phyloP scores from a whole-genome alignment of 495 filamentous ascomycete species.

The Lindgomyces ingoldianus region DNA sequence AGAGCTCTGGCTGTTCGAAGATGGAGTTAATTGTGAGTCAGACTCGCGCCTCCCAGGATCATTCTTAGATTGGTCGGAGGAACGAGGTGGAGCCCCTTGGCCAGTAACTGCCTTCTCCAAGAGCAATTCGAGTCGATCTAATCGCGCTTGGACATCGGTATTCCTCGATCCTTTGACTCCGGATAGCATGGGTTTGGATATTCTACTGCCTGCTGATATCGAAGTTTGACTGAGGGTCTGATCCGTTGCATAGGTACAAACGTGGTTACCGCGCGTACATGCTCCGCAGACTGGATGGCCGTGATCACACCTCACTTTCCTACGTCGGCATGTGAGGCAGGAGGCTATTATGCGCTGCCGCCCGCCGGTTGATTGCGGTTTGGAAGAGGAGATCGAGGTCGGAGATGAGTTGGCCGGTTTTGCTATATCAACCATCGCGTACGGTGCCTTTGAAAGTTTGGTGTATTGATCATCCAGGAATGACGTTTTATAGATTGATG shows the following conservation, averaged over 20 bases:
- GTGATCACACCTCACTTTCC: slow-evolving; percentile 39
- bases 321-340: slow-evolving; percentile 34
- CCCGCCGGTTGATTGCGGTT: slow-evolving; percentile 27
- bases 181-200: slow-evolving; percentile 23
- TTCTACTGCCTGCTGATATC: neutral
- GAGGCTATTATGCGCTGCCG: slow-evolving; percentile 35
- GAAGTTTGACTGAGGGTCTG: slow-evolving; percentile 7
- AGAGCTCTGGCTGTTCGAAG: slow-evolving; percentile 27
- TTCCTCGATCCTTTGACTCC: slow-evolving; percentile 5
- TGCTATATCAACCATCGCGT: slow-evolving; percentile 11
- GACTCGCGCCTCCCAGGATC: slow-evolving; percentile 6
- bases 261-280: slow-evolving; percentile 37
- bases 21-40: slow-evolving; percentile 19
- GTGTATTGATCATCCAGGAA: neutral
- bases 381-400: slow-evolving; percentile 7
- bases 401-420: slow-evolving; percentile 6
- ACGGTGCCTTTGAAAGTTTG: neutral
- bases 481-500: neutral
- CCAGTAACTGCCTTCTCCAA: slow-evolving; percentile 32
- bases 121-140: slow-evolving; percentile 36
- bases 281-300: slow-evolving; percentile 35
- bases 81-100: neutral
- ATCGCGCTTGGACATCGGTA: slow-evolving; percentile 30
- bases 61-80: neutral
- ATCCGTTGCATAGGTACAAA: slow-evolving; percentile 37